Base-by-base conservation (phyloP, 1,284 basidiomycete species). In the Ganoderma meredithae region DNA sequence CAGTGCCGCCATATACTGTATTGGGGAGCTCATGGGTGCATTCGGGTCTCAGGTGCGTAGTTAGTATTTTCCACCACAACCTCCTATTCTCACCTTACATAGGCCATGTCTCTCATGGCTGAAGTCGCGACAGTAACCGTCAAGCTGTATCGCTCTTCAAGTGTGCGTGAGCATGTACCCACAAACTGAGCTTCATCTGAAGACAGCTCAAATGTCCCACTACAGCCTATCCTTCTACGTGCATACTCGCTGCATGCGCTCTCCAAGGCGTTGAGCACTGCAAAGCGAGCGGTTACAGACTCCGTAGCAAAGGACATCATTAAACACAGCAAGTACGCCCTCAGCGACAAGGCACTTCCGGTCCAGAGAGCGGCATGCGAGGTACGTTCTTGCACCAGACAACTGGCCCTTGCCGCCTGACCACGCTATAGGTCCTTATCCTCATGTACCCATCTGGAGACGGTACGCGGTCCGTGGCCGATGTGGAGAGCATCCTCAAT, bases 41-140 rank as follows among this genome's bases (percentile, higher is more conserved):
- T 92, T 93, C 74, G 97, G 97, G 3, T 85, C 90, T 6, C 94
- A 97, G 81, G 95, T 93, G 75, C 70, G 88, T 64, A n/a, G 31
- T 25, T 6, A 31, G 17, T 40, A 64, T 44, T n/a, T 49, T 22
- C 13, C n/a, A 33, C 71, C 31, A 52, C 66, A 70, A 71, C 64
- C n/a, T 47, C 43, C 43, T 36, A 47, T 25, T 62, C 13, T 19
- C 39, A 40, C 3, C 3, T 41, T 59, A 4, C 31, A 25, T 73
- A 98, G 92, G 91, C 96, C 78, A 98, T 98, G 96, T 97, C 95
- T 0, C 92, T 96, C 74, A 93, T 96, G 89, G 87, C 91, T 56
- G 97, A 98, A 77, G 93, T 97, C 44, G 83, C 88, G 22, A 82
- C 85, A 0, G 82, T 89, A 0, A 84, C 90, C 0, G 78, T 94